Base-by-base conservation (phyloP, 805 yeast genomes). In the Candida tammaniensis region DNA sequence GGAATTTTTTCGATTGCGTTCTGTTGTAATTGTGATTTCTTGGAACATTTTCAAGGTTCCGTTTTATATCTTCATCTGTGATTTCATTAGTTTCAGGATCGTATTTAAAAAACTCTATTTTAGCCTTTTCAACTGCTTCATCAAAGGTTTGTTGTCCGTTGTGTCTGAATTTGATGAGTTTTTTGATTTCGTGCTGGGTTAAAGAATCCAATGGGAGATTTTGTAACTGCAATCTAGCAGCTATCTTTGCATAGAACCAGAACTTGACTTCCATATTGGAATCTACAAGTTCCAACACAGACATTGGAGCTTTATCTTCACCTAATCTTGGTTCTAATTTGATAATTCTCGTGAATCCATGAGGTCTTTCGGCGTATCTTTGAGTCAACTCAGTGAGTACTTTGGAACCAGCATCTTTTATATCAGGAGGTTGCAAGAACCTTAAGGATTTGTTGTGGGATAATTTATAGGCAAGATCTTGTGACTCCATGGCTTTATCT, bases 311-410 rank as follows among this genome's bases (percentile, higher is more conserved):
- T 42, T 80, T 83, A 56, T 93, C 98, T 41, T 65, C 70, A 36
- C 93, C 89, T 30, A 82, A 59, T 46, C 98, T 72, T 12, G 89
- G 87, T 58, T 93, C 98, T 41, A 93, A 66, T 47, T 76, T 80
- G 42, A 88, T 63, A 35, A 91, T 76, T 47, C 98, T 76, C 3
- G 97, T 87, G 64, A 82, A 91, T 1, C 97, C 97, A 42, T 87
- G 85, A 1, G 59, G 53, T 61, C 96, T 75, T 16, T 59, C 50
- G 4, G 64, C 51, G 52, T 84, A 89, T 38, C 95, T 70, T 26
- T 75, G 68, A 4, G 78, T 75, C 25, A 89, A 66, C 26, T 76
- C 86, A 12, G 70, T 72, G 40, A 82, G 66, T 27, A 93, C 61
- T 52, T 83, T 86, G n/a, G 85, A 78, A 11, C 61, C 73, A 11